Base-by-base conservation (phyloP, 345 rosid genomes). In the Jatropha curcas region DNA sequence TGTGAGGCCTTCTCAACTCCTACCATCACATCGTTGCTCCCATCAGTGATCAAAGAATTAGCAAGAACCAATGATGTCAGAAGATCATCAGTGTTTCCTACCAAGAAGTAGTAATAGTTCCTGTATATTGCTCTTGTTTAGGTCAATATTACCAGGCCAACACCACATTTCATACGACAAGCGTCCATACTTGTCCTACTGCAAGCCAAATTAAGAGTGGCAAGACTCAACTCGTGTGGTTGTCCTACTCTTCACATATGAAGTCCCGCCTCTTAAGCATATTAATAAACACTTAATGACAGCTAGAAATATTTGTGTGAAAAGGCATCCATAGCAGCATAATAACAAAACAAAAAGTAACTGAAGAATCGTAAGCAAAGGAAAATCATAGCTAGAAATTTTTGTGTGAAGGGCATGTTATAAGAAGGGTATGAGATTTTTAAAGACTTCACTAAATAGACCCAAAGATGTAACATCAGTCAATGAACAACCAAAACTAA, bases 1-100 rank as follows among this genome's bases (percentile, higher is more conserved):
- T 86, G 86, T 78, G 65, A 33, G 31, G 77, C 88, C 45, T 86
- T 84, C 52, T 75, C 90, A 0, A 83, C 81, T 24, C 58, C 84
- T 9, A 25, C 67, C n/a, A 86, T 86, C 57, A 77, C 88, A 19
- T 22, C 68, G n/a, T n/a, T n/a, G 45, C 78, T 84, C 64, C 65
- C 62, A 25, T 84, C 85, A 2, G 62, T 86, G 2, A 73, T 71
- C 72, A 76, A 63, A 9, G 81, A 71, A 46, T 45, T 82, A 1
- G 81, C 86, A 2, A 70, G 43, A 25, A 60, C 79, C 86, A 86
- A 86, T 78, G 62, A 77, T 48, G 86, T 82, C 24, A 53, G 79
- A 2, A 53, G 39, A 41, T 17, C 60, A 14, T 12, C 78, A 0
- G 66, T 60, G 58, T 82, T 86, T 74, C 84, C 77, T 6, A 1